A percentile compares a stretch with the other conserved stretches of the same genome.
These are phyloP conservation scores for Trametes meyenii DNA, from an alignment of 768 basidiomycete genomes.

Conservation along the genomic window DNA sequence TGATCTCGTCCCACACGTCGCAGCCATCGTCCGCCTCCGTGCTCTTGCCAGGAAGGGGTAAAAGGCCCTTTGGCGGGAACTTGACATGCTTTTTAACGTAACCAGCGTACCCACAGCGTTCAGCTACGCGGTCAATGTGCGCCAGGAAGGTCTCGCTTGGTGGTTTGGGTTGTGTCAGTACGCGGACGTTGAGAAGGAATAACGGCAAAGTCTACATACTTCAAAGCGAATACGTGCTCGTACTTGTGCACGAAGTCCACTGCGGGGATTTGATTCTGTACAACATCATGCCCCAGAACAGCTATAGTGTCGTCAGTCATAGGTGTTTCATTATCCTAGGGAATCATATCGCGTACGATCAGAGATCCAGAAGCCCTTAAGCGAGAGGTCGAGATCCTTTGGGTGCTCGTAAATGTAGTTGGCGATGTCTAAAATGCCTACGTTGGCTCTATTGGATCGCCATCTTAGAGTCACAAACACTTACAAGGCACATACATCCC, in stretches of 20 bases:
- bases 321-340: too few relatives aligned
- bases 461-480: constrained; percentile 22
- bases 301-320: background rate
- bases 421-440: constrained; percentile 57
- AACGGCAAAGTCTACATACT: constrained; percentile 48
- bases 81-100: constrained; percentile 65
- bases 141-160: constrained; percentile 62
- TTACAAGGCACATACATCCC: constrained; percentile 67
- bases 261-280: constrained; percentile 71
- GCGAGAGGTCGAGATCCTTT: constrained; percentile 50
- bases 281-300: constrained; percentile 45
- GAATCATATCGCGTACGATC: constrained; percentile 57
- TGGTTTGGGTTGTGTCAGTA: background rate
- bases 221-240: constrained; percentile 68
- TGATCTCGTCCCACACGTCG: constrained; percentile 69
- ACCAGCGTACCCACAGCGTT: constrained; percentile 60
- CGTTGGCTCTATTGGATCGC: background rate
- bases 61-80: constrained; percentile 60
- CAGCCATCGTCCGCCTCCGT: constrained; percentile 52
- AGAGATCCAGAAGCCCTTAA: constrained; percentile 73
- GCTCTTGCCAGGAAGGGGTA: constrained; percentile 70
- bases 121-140: constrained; percentile 55
- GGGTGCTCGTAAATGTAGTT: constrained; percentile 71
- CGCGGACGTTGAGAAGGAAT: background rate
- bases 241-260: constrained; percentile 77